Conservation (phyloP, 169 alveolate genomes). For the Eimeria maxima region DNA sequence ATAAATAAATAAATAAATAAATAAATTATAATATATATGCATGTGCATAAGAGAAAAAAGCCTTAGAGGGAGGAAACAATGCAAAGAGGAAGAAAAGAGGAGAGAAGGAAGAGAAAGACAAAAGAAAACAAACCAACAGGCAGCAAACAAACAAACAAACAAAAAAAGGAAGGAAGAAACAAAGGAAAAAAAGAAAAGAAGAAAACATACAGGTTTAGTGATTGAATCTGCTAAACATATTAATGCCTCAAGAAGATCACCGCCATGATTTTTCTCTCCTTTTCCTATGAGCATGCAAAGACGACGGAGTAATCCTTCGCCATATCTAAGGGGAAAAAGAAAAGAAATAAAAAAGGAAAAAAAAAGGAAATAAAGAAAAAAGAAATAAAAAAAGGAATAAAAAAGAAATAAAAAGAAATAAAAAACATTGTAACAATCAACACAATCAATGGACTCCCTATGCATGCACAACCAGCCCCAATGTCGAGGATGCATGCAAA, state of each 20-base stretch:
- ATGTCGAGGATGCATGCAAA: too few relatives aligned
- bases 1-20: too few relatives aligned
- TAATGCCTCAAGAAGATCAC: neutral
- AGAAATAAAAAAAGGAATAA: neutral
- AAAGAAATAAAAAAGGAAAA: neutral
- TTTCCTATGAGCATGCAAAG: neutral
- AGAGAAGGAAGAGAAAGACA: too few relatives aligned
- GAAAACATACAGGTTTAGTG: conserved; percentile 21
- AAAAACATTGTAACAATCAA: neutral
- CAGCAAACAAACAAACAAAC: too few relatives aligned
- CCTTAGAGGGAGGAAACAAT: neutral
- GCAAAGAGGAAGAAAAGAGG: neutral
- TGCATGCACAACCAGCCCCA: too few relatives aligned
- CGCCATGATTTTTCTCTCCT: neutral
- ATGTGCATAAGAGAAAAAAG: neutral
- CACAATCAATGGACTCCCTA: too few relatives aligned
- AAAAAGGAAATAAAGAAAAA: neutral
- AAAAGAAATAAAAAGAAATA: neutral
- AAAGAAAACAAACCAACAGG: too few relatives aligned
- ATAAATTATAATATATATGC: neutral
- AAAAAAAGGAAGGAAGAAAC: too few relatives aligned
- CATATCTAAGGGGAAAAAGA: neutral
- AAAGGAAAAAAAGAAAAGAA: neutral
- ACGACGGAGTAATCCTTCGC: neutral
- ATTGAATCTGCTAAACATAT: neutral